phyloP scores from a whole-genome alignment of 495 filamentous ascomycete genomes.

The Daldinia decipiens region DNA sequence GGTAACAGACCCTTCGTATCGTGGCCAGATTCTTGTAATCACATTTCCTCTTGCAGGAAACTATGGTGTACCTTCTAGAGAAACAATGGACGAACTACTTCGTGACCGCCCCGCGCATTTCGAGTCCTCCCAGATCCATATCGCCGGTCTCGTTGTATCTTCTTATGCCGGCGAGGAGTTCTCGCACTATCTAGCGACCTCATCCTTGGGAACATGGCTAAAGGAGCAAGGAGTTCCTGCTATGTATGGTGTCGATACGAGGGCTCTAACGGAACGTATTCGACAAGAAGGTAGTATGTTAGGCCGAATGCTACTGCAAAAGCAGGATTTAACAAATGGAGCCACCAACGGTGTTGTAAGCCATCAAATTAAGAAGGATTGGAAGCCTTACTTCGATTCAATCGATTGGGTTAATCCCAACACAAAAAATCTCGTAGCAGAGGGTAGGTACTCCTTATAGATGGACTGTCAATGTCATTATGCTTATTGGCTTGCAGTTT shows the following conservation, averaged over 20 bases:
- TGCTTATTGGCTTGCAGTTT: constrained; percentile 70
- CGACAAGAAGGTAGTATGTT: constrained; percentile 96
- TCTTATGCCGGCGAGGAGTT: constrained; percentile 93
- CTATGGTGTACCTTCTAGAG: constrained; percentile 91
- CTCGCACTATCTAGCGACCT: constrained; percentile 90
- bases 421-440: constrained; percentile 85
- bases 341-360: constrained; percentile 49
- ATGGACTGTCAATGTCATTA: constrained; percentile 11
- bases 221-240: constrained; percentile 96
- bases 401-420: constrained; percentile 94
- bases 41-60: constrained; percentile 93
- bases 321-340: constrained; percentile 62
- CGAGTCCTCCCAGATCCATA: constrained; percentile 89
- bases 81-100: constrained; percentile 81
- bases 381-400: constrained; percentile 75
- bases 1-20: constrained; percentile 91
- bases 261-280: constrained; percentile 92
- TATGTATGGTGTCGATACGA: constrained; percentile 94
- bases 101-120: constrained; percentile 88
- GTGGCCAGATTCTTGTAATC: constrained; percentile 89
- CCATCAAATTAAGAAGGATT: constrained; percentile 56
- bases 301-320: constrained; percentile 83
- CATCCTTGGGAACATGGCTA: constrained; percentile 91
- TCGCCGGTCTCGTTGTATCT: constrained; percentile 87
- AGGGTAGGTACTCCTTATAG: constrained; percentile 72